Evolutionary conservation across 129 eudicot genomes (phyloP), one percentile per base, ranked within the genome.

Genomic region (Sambucus nigra): DNA sequence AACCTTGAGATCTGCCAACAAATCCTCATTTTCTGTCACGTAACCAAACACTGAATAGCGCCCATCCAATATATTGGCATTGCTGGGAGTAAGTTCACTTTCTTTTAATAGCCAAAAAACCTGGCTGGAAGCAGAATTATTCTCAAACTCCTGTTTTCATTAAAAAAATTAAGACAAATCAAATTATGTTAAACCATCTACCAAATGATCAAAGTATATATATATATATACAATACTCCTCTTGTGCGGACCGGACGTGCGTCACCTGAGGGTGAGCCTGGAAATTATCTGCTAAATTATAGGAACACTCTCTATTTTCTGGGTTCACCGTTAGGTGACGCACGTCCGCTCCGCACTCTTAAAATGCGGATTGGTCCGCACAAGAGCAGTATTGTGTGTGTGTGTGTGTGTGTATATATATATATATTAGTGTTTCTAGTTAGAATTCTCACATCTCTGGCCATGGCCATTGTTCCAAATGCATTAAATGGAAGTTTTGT

Each of bases 391-490:
- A n/a, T n/a, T n/a, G n/a, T n/a, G n/a, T n/a, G n/a, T n/a, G n/a
- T n/a, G n/a, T n/a, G n/a, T n/a, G n/a, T n/a, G n/a, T n/a, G n/a
- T n/a, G n/a, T n/a, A n/a, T n/a, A n/a, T n/a, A n/a, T n/a, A n/a
- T n/a, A n/a, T n/a, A n/a, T 10, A 29, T 9, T 35, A 48, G 16
- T 13, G 10, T 23, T 40, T 16, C 15, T 10, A 29, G 35, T 39
- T 31, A 58, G 55, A 32, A 42, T 15, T 53, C 73, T 76, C 57
- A 86, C 99, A 52, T 86, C 99, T 80, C 99, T 73, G 2, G 99
- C 99, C 99, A 91, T 91, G 31, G 99, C 99, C 99, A 91, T 91
- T 29, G 99, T 91, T 69, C 99, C 99, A 63, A 91, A 91, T 39
- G 99, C 99, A 68, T 91, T 91, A 44, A 91, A 91, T 14, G 95